Evolutionary conservation across 768 basidiomycete species (phyloP).

Genomic region (Xerocomellus intermedius): DNA sequence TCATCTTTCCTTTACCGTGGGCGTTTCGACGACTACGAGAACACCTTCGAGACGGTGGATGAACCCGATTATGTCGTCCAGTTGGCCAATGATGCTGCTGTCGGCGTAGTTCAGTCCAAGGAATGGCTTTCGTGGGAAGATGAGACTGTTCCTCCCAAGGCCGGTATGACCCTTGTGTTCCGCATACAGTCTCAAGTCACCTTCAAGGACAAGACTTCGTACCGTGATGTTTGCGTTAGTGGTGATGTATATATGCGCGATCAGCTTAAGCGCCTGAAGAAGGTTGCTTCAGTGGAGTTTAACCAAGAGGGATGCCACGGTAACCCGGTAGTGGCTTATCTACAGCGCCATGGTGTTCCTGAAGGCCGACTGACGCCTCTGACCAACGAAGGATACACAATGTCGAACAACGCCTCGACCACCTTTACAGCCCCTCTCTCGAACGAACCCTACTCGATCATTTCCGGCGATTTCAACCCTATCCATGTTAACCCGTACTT

Average conservation of each 20-base stretch:
- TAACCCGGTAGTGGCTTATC: constrained; percentile 90
- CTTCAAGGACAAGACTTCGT: constrained; percentile 89
- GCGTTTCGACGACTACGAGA: constrained; percentile 87
- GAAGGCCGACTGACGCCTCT: constrained; percentile 78
- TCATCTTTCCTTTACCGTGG: constrained; percentile 98
- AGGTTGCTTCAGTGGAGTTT: constrained; percentile 87
- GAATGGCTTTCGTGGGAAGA: constrained; percentile 98
- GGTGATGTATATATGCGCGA: constrained; percentile 88
- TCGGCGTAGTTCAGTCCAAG: constrained; percentile 92
- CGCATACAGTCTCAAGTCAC: constrained; percentile 80
- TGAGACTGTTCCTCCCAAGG: constrained; percentile 68
- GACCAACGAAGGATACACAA: constrained; percentile 81
- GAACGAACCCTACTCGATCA: constrained; percentile 93
- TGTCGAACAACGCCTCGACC: constrained; percentile 63
- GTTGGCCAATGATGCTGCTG: constrained; percentile 69
- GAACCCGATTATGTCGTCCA: constrained; percentile 87
- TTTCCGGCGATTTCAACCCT: constrained; percentile 98
- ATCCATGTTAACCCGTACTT: constrained; percentile 99
- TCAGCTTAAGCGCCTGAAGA: constrained; percentile 83
- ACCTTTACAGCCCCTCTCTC: constrained; percentile 81
- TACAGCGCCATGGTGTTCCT: constrained; percentile 84
- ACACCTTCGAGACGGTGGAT: constrained; percentile 92
- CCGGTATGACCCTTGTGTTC: constrained; percentile 87
- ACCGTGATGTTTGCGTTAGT: constrained; percentile 72
- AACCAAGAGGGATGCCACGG: constrained; percentile 85